Evolutionary conservation across 768 basidiomycete genomes (phyloP), one percentile per base, ranked within the genome.

Genomic region (Pulveroboletus sp.): DNA sequence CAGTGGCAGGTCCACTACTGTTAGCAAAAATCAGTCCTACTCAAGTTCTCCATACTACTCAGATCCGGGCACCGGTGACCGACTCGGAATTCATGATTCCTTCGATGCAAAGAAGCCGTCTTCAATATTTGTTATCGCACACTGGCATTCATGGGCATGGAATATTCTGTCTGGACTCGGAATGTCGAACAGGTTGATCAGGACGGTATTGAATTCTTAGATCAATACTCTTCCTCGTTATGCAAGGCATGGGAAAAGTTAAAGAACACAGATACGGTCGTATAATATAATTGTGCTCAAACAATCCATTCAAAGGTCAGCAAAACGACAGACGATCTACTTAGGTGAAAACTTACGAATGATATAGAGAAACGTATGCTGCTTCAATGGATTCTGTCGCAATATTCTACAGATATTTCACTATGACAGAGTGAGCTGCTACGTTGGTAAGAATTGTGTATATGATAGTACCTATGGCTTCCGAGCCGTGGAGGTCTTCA

Each of bases 211-310:
- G 60, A 89, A 88, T 76, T 94, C 92, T 75, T 84, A 27, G 9
- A 35, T 43, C 11, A 38, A 48, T 43, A 20, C 4, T 17, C 40
- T 7, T 35, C 21, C 23, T 53, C n/a, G 45, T 6, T 16, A 40
- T 19, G 8, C 16, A 9, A 6, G 14, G 23, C 10, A 2, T 21
- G 29, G 9, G 2, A 46, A 32, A 37, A 31, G 40, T 16, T 32
- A 20, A 23, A 27, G 7, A 16, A 94, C 93, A 57, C 90, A 85
- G 29, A 97, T 89, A 34, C 89, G 77, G 67, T 97, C 91, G 59
- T 94, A 94, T 12, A 81, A 76, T 52, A 94, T 83, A 59, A 95
- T 93, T 2, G 94, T 95, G 38, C 84, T 79, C 43, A 95, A 69
- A 21, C 94, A 86, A 67, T 95, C 90, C 83, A 62, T 39, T 39